Evolutionary conservation across 1,284 basidiomycete genomes (phyloP).

Genomic region (Ustilago shanxiensis): DNA sequence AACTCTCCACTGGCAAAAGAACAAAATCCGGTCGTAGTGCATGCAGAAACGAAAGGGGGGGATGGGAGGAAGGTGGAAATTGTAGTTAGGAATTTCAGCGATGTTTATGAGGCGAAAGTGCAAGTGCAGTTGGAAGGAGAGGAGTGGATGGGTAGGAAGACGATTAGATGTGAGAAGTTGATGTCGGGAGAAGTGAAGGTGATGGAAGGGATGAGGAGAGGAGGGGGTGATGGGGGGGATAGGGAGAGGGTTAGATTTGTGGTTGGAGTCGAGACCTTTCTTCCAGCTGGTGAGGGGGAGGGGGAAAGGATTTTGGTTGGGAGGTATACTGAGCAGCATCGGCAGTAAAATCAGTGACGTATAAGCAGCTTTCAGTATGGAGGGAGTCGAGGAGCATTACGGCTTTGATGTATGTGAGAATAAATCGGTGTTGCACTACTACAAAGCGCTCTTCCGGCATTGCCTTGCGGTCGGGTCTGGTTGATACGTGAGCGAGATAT

Average conservation of each 20-base stretch:
- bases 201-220: background rate
- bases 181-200: background rate
- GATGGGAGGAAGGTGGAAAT: slow-evolving; percentile 1
- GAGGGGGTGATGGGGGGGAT: background rate
- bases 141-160: slow-evolving; percentile 16
- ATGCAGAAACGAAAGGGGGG: background rate
- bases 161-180: slow-evolving; percentile 18
- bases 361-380: too few species aligned
- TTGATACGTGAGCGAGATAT: too few species aligned
- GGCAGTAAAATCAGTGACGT: too few species aligned
- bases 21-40: slow-evolving; percentile 21
- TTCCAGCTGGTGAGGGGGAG: background rate
- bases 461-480: too few species aligned
- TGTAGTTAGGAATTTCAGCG: slow-evolving; percentile 29
- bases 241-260: background rate
- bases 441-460: too few species aligned
- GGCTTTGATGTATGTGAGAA: too few species aligned
- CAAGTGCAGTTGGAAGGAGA: slow-evolving; percentile 3
- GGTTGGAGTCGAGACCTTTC: slow-evolving; percentile 7
- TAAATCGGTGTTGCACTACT: too few species aligned
- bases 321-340: slow-evolving; percentile 23
- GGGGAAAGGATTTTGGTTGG: too few species aligned
- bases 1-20: slow-evolving; percentile 38
- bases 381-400: too few species aligned
- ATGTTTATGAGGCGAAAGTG: slow-evolving; percentile 7